Evolutionary conservation across 139 green algal species (phyloP).

Genomic region (Marvania coccoides): DNA sequence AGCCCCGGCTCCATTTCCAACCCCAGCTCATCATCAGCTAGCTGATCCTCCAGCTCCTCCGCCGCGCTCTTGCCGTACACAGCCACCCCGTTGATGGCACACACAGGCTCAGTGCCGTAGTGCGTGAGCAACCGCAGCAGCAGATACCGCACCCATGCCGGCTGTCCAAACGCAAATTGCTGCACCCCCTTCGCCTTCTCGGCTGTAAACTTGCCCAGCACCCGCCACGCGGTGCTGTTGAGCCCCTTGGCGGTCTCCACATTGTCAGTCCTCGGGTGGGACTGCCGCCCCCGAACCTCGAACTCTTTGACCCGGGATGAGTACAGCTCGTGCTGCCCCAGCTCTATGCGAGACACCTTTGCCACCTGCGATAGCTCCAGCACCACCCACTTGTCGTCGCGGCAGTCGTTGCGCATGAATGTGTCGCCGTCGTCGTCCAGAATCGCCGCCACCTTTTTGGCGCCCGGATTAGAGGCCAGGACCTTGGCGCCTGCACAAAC

Average conservation of each 20-base stretch:
- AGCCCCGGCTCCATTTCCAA: neutral
- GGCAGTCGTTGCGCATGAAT: conserved; percentile 77
- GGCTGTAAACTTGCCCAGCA: conserved; percentile 64
- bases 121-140: conserved; percentile 65
- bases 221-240: conserved; percentile 48
- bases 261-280: conserved; percentile 38
- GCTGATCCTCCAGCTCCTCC: conserved; percentile 72
- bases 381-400: conserved; percentile 68
- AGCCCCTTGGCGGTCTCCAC: conserved; percentile 23
- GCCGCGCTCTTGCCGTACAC: conserved; percentile 59
- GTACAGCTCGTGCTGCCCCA: conserved; percentile 82
- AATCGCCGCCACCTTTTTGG: conserved; percentile 47
- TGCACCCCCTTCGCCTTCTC: conserved; percentile 68
- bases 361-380: conserved; percentile 73
- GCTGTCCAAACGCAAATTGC: conserved; percentile 34
- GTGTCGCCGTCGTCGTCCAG: conserved; percentile 78
- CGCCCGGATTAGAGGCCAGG: conserved; percentile 69
- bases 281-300: conserved; percentile 38
- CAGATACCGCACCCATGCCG: conserved; percentile 57
- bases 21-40: conserved; percentile 28
- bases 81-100: conserved; percentile 77
- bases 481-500: conserved; percentile 51
- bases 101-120: conserved; percentile 72
- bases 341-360: conserved; percentile 23
- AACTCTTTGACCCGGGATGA: conserved; percentile 58